Base-by-base conservation (phyloP, 1,284 basidiomycete species). In the Hemileia vastatrix region DNA sequence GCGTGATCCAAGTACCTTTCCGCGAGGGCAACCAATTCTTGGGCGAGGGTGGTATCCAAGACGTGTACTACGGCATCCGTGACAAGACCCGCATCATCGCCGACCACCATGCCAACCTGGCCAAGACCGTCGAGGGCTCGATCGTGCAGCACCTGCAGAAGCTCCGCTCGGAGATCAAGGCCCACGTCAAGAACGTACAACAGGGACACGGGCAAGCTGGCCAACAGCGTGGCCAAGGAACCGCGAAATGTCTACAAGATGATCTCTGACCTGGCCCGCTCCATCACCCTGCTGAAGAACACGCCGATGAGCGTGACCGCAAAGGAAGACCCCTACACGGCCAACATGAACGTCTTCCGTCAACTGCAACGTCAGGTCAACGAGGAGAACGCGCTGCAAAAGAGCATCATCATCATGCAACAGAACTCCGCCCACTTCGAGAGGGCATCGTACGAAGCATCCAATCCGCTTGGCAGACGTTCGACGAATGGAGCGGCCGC, bases 71-170 rank as follows among this genome's bases (percentile, higher is more conserved):
- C 78, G 84, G 82, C 66, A 87, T 98, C 68, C 76, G 77, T 32
- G 92, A 97, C 81, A 94, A 93, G 80, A 93, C 92, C 73, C 87
- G 93, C 64, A 79, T 83, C 64, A 91, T 97, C 68, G 92, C 94
- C 6, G 94, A 98, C 79, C 89, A 95, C 67, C 93, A 97, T 76
- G 90, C 93, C 23, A 95, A 94, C 74, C 83, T 98, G 4, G 93
- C 93, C 2, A 86, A 92, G 66, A 97, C 94, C 2, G 88, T 98
- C 72, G 93, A 98, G 72, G 89, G 88, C 49, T 95, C 91, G 13
- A 97, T 98, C 70, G 94, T 98, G 1, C 92, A 97, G 78, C 95
- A 97, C 77, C 82, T 98, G 33, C 88, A 95, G 78, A 97, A 97
- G 79, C 82, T 98, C 27, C 81, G 88, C 50, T 81, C 84, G 11